A percentile compares a stretch with the other conserved stretches of the same genome.
phyloP scores from a whole-genome alignment of 1,284 basidiomycete species.

The Trichosporon ovoides region DNA sequence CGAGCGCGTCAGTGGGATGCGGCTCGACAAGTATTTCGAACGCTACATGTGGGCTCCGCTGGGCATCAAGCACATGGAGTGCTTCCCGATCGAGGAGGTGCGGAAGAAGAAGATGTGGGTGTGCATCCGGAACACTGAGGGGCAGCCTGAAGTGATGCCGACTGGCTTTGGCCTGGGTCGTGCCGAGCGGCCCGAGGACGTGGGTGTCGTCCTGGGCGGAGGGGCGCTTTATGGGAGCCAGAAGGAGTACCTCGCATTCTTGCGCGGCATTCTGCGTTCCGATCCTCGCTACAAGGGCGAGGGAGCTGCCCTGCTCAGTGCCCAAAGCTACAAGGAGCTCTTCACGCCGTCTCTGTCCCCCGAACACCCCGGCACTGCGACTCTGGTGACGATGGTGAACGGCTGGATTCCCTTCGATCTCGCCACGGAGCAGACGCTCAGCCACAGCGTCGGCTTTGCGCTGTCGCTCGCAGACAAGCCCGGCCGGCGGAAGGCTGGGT shows the following conservation, averaged over 20 bases:
- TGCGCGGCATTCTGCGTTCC: constrained; percentile 29
- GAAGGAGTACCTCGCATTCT: constrained; percentile 33
- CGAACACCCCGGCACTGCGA: constrained; percentile 10
- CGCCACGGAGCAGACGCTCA: constrained; percentile 2
- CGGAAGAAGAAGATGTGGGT: constrained; percentile 5
- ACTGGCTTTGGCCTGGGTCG: background rate
- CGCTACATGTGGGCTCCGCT: constrained; percentile 30
- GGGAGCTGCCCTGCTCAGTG: background rate
- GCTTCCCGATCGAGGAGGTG: constrained; percentile 9
- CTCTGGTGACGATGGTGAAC: constrained; percentile 9
- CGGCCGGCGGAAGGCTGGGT: constrained; percentile 22
- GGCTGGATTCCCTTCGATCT: constrained; percentile 13
- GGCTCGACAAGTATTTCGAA: constrained; percentile 22
- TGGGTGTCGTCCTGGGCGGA: constrained; percentile 28
- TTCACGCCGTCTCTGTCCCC: constrained; percentile 21
- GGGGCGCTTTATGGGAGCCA: constrained; percentile 35
- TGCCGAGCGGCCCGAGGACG: constrained; percentile 3
- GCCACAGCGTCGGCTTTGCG: constrained; percentile 17
- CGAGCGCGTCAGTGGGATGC: constrained; percentile 15
- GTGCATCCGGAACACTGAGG: constrained; percentile 5
- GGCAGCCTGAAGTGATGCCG: constrained; percentile 1
- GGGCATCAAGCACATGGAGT: constrained; percentile 20
- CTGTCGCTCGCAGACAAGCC: constrained; percentile 18
- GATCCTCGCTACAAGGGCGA: background rate
- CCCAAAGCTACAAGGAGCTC: constrained; percentile 18